These are phyloP conservation scores for Citrus unshiu DNA, from an alignment of 345 rosid genomes.

Conservation along the genomic window DNA sequence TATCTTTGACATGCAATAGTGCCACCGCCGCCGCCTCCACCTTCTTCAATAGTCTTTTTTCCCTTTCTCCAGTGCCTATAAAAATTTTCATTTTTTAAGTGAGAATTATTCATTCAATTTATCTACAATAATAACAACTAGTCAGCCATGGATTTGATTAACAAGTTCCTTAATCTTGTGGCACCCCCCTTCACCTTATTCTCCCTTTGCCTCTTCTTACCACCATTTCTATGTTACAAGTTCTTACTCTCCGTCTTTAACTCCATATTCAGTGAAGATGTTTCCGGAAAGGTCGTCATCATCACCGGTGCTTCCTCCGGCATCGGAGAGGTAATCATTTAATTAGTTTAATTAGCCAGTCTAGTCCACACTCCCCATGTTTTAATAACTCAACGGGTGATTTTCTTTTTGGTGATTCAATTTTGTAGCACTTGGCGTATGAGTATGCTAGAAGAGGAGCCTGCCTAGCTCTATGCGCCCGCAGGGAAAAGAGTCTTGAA, in stretches of 20 bases:
- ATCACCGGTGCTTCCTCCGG: constrained; percentile 73
- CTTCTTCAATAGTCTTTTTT: too few relatives aligned
- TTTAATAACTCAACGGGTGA: background rate
- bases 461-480: constrained; percentile 40
- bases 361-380: background rate
- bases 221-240: constrained; percentile 41
- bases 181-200: constrained; percentile 50
- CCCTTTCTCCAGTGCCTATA: background rate
- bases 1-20: too few relatives aligned
- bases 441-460: constrained; percentile 60
- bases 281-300: constrained; percentile 50
- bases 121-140: too few relatives aligned
- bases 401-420: background rate
- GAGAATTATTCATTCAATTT: too few relatives aligned
- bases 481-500: constrained; percentile 36
- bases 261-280: constrained; percentile 34
- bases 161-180: constrained; percentile 42
- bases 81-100: background rate
- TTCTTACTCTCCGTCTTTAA: constrained; percentile 26
- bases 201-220: constrained; percentile 43
- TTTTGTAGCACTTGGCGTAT: constrained; percentile 51
- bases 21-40: background rate
- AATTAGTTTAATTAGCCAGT: too few relatives aligned
- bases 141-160: constrained; percentile 36
- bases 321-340: constrained; percentile 52